These are phyloP conservation scores for Leptographium lundbergii DNA, from an alignment of 2,329 filamentous ascomycete genomes.

Conservation along the genomic window DNA sequence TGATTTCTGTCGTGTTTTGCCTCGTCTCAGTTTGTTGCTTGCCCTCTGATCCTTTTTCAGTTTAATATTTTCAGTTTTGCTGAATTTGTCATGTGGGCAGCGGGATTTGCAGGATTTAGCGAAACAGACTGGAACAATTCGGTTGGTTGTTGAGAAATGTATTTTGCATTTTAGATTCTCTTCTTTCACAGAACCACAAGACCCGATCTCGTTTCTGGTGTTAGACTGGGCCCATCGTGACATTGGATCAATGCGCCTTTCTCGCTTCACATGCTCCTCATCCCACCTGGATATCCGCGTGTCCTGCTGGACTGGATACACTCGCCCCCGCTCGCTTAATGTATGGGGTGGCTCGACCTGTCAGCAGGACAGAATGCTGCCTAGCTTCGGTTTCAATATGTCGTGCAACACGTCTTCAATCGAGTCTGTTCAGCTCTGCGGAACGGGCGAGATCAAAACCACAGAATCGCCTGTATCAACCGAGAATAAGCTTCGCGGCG, in stretches of 20 bases:
- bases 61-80: too few relatives aligned
- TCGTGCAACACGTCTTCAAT: not conserved
- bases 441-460: conserved; percentile 17
- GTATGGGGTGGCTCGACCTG: not conserved
- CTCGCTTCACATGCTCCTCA: not conserved
- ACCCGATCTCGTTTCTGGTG: not conserved
- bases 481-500: not conserved
- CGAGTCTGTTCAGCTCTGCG: conserved; percentile 8
- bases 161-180: not conserved
- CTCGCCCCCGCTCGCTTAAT: not conserved
- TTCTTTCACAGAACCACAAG: too few relatives aligned
- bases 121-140: not conserved
- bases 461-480: conserved; percentile 12
- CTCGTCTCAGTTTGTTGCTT: too few relatives aligned
- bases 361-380: not conserved
- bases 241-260: not conserved
- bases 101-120: not conserved
- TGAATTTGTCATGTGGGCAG: too few relatives aligned
- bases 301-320: not conserved
- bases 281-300: not conserved
- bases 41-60: too few relatives aligned
- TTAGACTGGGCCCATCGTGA: not conserved
- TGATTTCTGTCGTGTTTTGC: too few relatives aligned
- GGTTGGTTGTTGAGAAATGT: not conserved
- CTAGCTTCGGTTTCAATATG: not conserved